phyloP scores from a whole-genome alignment of 176 grass and related monocot species.

The Avena atlantica region DNA sequence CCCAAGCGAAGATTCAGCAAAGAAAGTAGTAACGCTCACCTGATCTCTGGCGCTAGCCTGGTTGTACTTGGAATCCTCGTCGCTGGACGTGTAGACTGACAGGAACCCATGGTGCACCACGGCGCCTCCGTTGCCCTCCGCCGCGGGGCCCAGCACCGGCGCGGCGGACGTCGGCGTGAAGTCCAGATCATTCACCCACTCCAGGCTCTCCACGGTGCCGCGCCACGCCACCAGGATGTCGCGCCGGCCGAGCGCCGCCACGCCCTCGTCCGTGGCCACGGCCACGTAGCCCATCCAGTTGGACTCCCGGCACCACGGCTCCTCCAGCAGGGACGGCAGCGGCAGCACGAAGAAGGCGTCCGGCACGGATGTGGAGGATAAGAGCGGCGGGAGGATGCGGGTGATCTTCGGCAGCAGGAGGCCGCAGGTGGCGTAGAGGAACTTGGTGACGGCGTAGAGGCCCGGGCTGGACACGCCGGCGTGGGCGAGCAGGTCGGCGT shows the following conservation, averaged over 20 bases:
- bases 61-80: constrained; percentile 59
- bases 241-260: constrained; percentile 65
- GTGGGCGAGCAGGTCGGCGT: constrained; percentile 45
- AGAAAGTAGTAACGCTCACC: constrained; percentile 37
- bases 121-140: neutral
- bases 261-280: constrained; percentile 79
- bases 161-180: constrained; percentile 61
- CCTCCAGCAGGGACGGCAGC: constrained; percentile 20
- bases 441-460: constrained; percentile 72
- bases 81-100: constrained; percentile 74
- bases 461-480: neutral
- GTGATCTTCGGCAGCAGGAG: neutral
- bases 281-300: constrained; percentile 97
- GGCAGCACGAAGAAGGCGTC: constrained; percentile 73
- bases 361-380: constrained; percentile 33
- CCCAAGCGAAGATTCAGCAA: neutral
- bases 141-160: constrained; percentile 38
- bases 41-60: constrained; percentile 75
- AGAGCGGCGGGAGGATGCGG: neutral
- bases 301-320: constrained; percentile 63
- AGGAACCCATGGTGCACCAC: constrained; percentile 70
- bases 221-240: constrained; percentile 90
- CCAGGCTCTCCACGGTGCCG: constrained; percentile 61
- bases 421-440: constrained; percentile 74
- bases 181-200: constrained; percentile 84